phyloP scores from a whole-genome alignment of 441 rosid genomes.

The Populus hybrid region DNA sequence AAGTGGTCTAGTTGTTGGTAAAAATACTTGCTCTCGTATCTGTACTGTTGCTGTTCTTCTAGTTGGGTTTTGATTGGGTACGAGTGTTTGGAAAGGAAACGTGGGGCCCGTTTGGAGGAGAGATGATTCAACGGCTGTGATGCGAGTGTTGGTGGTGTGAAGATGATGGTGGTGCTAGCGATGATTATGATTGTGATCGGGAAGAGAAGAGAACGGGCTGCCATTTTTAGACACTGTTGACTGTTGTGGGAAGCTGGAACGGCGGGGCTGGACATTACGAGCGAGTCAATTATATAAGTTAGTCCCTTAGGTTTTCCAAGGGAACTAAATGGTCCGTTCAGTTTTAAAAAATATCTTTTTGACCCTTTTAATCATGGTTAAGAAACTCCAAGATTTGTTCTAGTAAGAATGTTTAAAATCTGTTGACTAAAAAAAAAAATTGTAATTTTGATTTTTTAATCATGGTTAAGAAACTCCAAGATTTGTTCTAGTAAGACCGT shows the following conservation, averaged over 20 bases:
- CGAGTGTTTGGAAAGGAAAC: slow-evolving; percentile 38
- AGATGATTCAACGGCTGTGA: slow-evolving; percentile 21
- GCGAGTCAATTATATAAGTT: background rate
- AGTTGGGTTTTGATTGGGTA: slow-evolving; percentile 20
- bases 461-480: too few relatives aligned
- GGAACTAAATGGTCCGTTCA: too few relatives aligned
- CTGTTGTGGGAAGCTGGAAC: background rate
- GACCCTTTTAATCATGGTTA: too few relatives aligned
- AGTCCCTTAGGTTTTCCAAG: too few relatives aligned
- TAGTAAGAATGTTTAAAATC: too few relatives aligned
- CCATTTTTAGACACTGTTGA: slow-evolving; percentile 28
- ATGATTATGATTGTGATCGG: slow-evolving; percentile 22
- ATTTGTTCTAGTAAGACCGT: too few relatives aligned
- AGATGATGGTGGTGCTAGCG: slow-evolving; percentile 26
- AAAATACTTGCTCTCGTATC: slow-evolving; percentile 62
- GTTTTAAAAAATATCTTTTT: too few relatives aligned
- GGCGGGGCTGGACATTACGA: background rate
- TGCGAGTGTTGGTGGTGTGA: slow-evolving; percentile 17
- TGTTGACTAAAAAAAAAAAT: too few relatives aligned
- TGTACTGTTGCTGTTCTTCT: slow-evolving; percentile 28
- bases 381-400: too few relatives aligned
- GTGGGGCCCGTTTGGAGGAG: slow-evolving; percentile 26
- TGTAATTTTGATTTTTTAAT: too few relatives aligned
- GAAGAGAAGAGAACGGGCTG: slow-evolving; percentile 18
- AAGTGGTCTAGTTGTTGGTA: slow-evolving; percentile 75